Evolutionary conservation across 1,139 yeast genomes (phyloP), one percentile per base, ranked within the genome.

Genomic region (Wickerhamiella pararugosa): DNA sequence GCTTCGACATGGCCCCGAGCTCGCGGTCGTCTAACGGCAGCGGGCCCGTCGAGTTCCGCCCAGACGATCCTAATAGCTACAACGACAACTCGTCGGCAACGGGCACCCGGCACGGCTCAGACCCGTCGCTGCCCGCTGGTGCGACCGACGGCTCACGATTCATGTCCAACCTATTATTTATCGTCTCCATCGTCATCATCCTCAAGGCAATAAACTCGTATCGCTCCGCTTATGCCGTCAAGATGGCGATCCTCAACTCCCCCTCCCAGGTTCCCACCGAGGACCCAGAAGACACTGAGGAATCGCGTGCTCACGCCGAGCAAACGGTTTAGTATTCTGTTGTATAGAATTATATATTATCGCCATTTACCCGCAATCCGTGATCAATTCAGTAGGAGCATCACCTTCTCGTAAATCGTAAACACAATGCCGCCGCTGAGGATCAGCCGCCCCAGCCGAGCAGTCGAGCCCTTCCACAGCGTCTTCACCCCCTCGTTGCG

Each of bases 381-480:
- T 15, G 21, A 2, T 15, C 21, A 15, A 4, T 15, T 15, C 28
- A 82, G 58, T 10, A 81, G 50, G 27, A 71, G 73, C 62, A 87
- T 67, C 67, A 87, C 80, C 64, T 84, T 82, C 59, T 87, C 97
- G 60, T 87, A 87, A 45, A 87, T 81, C 30, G 96, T 87, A 62
- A 87, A 87, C 10, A 87, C 96, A 51, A 87, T 87, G 52, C 97
- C 97, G 45, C 97, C 97, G 64, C 94, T 80, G 56, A 90, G 70
- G 36, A 87, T 76, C 57, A 90, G 70, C 53, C 98, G 73, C 3
- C 97, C 98, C 50, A 90, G 67, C 57, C 98, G 71, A 41, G 98
- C 98, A 1, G 97, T 87, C 34, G 97, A 95, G 47, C 98, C 98
- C 63, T 83, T 83, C 98, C 98, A 90, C 65, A 86, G 84, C 4